Evolutionary conservation across 2,329 filamentous ascomycete species (phyloP).

Genomic region (Aciculosporium take): DNA sequence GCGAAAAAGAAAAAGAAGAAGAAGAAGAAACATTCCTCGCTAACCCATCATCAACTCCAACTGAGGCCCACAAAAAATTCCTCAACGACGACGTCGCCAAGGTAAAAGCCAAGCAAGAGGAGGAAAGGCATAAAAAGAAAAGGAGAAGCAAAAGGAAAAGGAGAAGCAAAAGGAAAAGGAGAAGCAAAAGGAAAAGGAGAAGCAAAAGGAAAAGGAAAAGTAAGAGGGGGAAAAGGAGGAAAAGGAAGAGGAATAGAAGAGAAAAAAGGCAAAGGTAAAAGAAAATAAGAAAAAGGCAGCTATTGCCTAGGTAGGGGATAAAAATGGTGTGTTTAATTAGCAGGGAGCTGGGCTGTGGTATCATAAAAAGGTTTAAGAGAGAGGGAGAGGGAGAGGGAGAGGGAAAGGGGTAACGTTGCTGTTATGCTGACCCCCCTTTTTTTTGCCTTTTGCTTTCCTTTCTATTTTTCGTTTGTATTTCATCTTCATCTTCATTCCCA

Average conservation of each 20-base stretch:
- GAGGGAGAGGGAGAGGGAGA: too few species aligned
- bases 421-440: too few species aligned
- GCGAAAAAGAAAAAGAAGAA: too few species aligned
- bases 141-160: background rate
- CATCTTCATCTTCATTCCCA: too few species aligned
- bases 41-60: too few species aligned
- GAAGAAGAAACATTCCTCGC: too few species aligned
- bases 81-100: background rate
- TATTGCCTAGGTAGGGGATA: background rate
- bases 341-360: background rate
- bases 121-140: background rate
- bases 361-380: too few species aligned
- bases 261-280: background rate
- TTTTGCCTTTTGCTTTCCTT: too few species aligned
- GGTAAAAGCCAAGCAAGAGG: slow-evolving; percentile 1
- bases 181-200: background rate
- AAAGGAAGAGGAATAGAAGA: background rate
- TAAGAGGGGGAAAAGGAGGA: background rate
- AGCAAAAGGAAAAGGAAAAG: background rate
- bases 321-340: background rate
- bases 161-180: background rate
- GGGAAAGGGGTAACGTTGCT: too few species aligned
- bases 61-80: background rate
- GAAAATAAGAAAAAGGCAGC: background rate
- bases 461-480: too few species aligned